Evolutionary conservation across 1,284 basidiomycete species (phyloP).

Genomic region (Stygiomarasmius scandens): DNA sequence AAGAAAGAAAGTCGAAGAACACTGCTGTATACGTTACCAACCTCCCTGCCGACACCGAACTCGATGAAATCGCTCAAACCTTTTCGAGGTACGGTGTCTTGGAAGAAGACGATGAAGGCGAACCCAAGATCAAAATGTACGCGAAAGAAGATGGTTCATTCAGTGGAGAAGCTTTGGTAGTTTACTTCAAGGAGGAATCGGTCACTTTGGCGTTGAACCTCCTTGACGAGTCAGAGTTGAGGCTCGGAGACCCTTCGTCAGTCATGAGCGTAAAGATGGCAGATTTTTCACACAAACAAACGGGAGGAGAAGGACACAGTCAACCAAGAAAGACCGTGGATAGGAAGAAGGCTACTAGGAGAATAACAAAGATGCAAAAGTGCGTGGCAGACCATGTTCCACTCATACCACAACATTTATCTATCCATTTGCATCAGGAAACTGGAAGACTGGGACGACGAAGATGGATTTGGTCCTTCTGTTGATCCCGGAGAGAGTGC

Average conservation of each 20-base stretch:
- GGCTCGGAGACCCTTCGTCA: slow-evolving; percentile 75
- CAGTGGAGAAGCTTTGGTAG: slow-evolving; percentile 94
- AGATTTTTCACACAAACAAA: slow-evolving; percentile 76
- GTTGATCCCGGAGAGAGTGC: slow-evolving; percentile 48
- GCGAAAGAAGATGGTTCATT: slow-evolving; percentile 87
- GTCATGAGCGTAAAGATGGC: slow-evolving; percentile 86
- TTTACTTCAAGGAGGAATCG: slow-evolving; percentile 97
- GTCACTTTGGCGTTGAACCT: slow-evolving; percentile 86
- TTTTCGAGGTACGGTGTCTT: slow-evolving; percentile 93
- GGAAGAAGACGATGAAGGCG: slow-evolving; percentile 87
- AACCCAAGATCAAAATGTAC: slow-evolving; percentile 94
- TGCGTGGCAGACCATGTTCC: slow-evolving; percentile 38
- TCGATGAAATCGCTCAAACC: slow-evolving; percentile 75
- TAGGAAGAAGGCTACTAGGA: slow-evolving; percentile 78
- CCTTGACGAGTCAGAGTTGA: slow-evolving; percentile 90
- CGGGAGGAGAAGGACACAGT: slow-evolving; percentile 28
- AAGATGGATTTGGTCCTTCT: slow-evolving; percentile 79
- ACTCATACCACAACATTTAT: neutral
- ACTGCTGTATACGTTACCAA: slow-evolving; percentile 92
- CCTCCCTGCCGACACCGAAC: slow-evolving; percentile 79
- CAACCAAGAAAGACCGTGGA: slow-evolving; percentile 73
- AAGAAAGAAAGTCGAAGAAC: slow-evolving; percentile 75
- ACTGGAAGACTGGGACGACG: slow-evolving; percentile 84
- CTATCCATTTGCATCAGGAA: slow-evolving; percentile 52
- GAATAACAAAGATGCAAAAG: slow-evolving; percentile 91